A percentile compares a stretch with the other conserved stretches of the same genome.
These are phyloP conservation scores for Fomitopsis palustris DNA, from an alignment of 1,284 basidiomycete genomes.

Conservation along the genomic window DNA sequence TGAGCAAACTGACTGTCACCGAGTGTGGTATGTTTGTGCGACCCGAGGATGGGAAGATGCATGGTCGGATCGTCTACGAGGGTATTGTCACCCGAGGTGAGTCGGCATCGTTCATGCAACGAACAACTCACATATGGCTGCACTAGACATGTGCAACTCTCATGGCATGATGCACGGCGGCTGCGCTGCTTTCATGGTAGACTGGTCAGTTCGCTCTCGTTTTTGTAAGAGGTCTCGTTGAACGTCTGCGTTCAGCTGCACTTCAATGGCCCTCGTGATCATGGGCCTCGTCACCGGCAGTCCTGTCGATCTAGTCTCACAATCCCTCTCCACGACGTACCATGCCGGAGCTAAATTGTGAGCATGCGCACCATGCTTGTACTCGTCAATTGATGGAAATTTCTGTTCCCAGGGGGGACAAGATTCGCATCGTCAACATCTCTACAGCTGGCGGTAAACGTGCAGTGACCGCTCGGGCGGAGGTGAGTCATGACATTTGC, in stretches of 20 bases:
- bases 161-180: slow-evolving; percentile 12
- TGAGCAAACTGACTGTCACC: slow-evolving; percentile 9
- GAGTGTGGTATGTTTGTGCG: slow-evolving; percentile 12
- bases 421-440: not conserved
- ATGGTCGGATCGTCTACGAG: slow-evolving; percentile 17
- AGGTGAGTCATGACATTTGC: not conserved
- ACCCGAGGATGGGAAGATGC: slow-evolving; percentile 15
- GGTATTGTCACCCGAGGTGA: slow-evolving; percentile 13
- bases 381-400: not conserved
- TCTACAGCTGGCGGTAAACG: not conserved
- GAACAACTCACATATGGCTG: not conserved
- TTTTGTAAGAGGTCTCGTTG: not conserved
- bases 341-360: slow-evolving; percentile 5
- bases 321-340: slow-evolving; percentile 5
- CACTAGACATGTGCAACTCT: slow-evolving; percentile 14
- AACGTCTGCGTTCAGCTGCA: not conserved
- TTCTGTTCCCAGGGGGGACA: not conserved
- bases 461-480: not conserved
- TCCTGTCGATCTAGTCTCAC: slow-evolving; percentile 3
- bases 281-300: not conserved
- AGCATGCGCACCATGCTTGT: no score
- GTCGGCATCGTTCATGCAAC: not conserved
- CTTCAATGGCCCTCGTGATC: slow-evolving; percentile 1
- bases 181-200: slow-evolving; percentile 11
- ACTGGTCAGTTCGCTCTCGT: slow-evolving; percentile 6